Conservation (phyloP, 2,329 filamentous ascomycete genomes). For the Neofusicoccum umdonicola region DNA sequence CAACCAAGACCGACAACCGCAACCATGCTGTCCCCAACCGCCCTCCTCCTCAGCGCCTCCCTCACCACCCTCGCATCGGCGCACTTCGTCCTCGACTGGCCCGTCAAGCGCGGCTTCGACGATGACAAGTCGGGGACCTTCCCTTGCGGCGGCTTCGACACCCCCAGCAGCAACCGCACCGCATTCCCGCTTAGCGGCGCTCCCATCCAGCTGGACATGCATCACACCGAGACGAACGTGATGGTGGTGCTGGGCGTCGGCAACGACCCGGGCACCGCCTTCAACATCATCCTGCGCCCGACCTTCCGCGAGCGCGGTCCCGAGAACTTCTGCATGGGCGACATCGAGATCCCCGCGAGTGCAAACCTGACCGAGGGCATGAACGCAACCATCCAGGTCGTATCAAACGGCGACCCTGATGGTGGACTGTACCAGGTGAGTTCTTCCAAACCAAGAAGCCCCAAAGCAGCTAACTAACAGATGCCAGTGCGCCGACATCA, state of each 20-base stretch:
- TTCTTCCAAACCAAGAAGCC: background rate
- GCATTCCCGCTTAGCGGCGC: conserved; percentile 49
- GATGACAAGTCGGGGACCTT: conserved; percentile 47
- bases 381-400: conserved; percentile 66
- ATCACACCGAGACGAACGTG: conserved; percentile 53
- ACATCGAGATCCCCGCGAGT: conserved; percentile 53
- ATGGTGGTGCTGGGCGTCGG: conserved; percentile 55
- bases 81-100: conserved; percentile 57
- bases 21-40: conserved; percentile 29
- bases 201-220: conserved; percentile 52
- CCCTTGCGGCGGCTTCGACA: conserved; percentile 53
- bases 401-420: conserved; percentile 59
- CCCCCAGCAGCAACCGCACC: conserved; percentile 45
- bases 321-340: conserved; percentile 65
- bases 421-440: conserved; percentile 64
- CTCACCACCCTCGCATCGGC: conserved; percentile 47
- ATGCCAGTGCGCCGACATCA: conserved; percentile 68
- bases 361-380: conserved; percentile 58
- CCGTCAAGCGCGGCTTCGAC: conserved; percentile 49
- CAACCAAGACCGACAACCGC: background rate
- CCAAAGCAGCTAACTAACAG: background rate
- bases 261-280: conserved; percentile 56
- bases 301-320: conserved; percentile 59
- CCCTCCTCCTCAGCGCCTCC: conserved; percentile 19
- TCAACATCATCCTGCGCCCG: conserved; percentile 66